Evolutionary conservation across 305 asterid species (phyloP).

Genomic region (Stenogyne calaminthoides): DNA sequence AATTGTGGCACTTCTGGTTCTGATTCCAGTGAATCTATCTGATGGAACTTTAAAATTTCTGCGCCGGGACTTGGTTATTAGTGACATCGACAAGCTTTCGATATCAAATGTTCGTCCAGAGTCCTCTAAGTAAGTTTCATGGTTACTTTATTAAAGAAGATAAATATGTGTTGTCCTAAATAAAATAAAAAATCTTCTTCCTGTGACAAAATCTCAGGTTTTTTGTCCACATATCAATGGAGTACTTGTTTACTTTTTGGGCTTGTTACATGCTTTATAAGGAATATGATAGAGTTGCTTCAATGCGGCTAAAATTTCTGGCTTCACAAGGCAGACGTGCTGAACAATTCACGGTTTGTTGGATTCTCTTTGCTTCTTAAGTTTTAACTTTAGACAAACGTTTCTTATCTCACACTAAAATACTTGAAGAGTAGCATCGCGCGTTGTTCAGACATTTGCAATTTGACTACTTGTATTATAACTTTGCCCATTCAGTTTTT

Average conservation of each 20-base stretch:
- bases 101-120: constrained; percentile 83
- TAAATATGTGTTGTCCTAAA: background rate
- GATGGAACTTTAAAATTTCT: constrained; percentile 72
- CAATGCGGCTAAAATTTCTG: constrained; percentile 76
- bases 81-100: constrained; percentile 92
- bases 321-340: constrained; percentile 82
- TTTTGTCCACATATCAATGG: constrained; percentile 85
- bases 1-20: constrained; percentile 69
- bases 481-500: background rate
- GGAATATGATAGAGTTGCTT: constrained; percentile 80
- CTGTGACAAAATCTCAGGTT: constrained; percentile 65
- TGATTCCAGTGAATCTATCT: constrained; percentile 88
- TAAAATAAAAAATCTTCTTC: no score
- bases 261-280: constrained; percentile 85
- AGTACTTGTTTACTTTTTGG: constrained; percentile 91
- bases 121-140: constrained; percentile 70
- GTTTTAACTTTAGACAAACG: background rate
- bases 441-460: background rate
- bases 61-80: constrained; percentile 77
- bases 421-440: background rate
- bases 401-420: background rate
- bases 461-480: background rate
- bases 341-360: constrained; percentile 91
- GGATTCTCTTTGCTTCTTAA: constrained; percentile 14
- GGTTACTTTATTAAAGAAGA: constrained; percentile 18